Evolutionary conservation across 2,329 filamentous ascomycete species (phyloP).

Genomic region (Aureobasidium sp.): DNA sequence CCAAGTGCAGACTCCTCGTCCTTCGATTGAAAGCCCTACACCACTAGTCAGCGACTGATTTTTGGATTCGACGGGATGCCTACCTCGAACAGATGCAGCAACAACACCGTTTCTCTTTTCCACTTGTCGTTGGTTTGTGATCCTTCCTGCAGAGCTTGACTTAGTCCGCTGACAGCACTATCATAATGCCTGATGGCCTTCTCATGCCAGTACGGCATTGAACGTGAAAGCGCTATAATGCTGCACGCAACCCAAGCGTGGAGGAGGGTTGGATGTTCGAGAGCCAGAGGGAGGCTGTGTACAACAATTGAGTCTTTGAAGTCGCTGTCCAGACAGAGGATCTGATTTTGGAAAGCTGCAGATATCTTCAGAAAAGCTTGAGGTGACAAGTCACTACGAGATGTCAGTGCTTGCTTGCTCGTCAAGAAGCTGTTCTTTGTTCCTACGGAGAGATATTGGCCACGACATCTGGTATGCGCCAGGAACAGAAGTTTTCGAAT

Average conservation of each 20-base stretch:
- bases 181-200: constrained; percentile 20
- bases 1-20: constrained; percentile 3
- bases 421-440: neutral
- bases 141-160: neutral
- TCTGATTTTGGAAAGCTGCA: constrained; percentile 16
- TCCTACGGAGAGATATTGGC: neutral
- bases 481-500: neutral
- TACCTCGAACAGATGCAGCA: constrained; percentile 20
- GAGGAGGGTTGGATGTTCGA: constrained; percentile 17
- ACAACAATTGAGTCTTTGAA: constrained; percentile 17
- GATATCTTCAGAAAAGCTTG: constrained; percentile 15
- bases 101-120: constrained; percentile 19
- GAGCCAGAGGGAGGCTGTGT: constrained; percentile 15
- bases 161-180: constrained; percentile 16
- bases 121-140: constrained; percentile 8
- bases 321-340: constrained; percentile 17
- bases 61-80: too few species aligned
- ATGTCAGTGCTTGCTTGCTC: neutral
- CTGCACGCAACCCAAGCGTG: constrained; percentile 20
- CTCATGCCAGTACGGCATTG: constrained; percentile 11
- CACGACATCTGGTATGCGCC: constrained; percentile 6
- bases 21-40: constrained; percentile 13
- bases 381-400: constrained; percentile 15
- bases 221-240: constrained; percentile 13
- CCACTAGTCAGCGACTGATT: neutral